Evolutionary conservation across 352 stramenopile species (phyloP).

Genomic region (Phytophthora constricta): DNA sequence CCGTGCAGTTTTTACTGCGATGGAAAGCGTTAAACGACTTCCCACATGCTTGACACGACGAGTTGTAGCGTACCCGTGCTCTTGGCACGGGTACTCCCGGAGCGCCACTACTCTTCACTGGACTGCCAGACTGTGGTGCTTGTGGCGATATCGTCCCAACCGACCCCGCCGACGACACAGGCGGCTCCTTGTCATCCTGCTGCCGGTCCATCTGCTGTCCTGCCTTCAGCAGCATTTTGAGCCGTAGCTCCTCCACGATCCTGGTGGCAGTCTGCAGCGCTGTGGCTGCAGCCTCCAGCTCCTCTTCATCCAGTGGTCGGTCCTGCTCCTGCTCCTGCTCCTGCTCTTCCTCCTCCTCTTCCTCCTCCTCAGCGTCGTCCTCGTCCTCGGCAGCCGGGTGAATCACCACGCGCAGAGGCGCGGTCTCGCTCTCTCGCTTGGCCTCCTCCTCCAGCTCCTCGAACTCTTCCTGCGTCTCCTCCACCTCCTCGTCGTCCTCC

Average conservation of each 20-base stretch:
- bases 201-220: conserved; percentile 50
- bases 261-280: conserved; percentile 64
- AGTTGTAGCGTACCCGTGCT: conserved; percentile 39
- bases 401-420: conserved; percentile 27
- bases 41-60: conserved; percentile 56
- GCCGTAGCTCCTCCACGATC: conserved; percentile 61
- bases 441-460: conserved; percentile 29
- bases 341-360: conserved; percentile 44
- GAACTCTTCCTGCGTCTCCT: conserved; percentile 39
- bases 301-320: conserved; percentile 46
- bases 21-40: conserved; percentile 81
- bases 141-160: conserved; percentile 10
- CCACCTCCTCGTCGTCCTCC: conserved; percentile 42
- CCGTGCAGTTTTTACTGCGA: conserved; percentile 61
- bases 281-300: conserved; percentile 51
- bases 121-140: not conserved
- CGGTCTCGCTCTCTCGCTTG: conserved; percentile 6
- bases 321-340: conserved; percentile 38
- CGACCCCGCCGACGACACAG: conserved; percentile 13
- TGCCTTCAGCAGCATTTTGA: conserved; percentile 60
- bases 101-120: conserved; percentile 2
- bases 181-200: conserved; percentile 31
- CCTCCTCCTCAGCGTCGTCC: conserved; percentile 59
- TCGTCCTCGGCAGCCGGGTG: conserved; percentile 24
- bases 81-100: conserved; percentile 50